Percentiles rank a stretch among this genome's conserved stretches.
These are phyloP conservation scores for Blumeriella jaapii DNA, from an alignment of 2,329 filamentous ascomycete species.

Conservation along the genomic window DNA sequence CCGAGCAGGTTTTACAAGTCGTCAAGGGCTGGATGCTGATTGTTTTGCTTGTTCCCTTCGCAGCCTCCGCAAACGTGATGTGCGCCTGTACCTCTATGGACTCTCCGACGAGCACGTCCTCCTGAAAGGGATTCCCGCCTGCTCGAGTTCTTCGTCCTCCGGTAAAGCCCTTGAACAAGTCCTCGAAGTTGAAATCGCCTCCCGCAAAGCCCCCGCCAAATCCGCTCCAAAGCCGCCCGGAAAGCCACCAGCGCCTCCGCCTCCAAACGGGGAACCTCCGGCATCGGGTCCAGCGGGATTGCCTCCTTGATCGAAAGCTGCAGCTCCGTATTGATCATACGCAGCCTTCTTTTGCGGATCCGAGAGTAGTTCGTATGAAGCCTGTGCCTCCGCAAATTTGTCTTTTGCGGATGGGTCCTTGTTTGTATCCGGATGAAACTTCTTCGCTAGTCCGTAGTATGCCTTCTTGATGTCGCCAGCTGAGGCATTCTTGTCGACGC, in stretches of 20 bases:
- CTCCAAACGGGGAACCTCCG: slow-evolving; percentile 31
- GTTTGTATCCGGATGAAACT: slow-evolving; percentile 96
- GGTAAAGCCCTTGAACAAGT: slow-evolving; percentile 77
- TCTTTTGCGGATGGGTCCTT: slow-evolving; percentile 91
- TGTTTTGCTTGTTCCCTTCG: slow-evolving; percentile 82
- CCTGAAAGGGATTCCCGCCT: slow-evolving; percentile 58
- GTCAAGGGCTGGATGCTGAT: slow-evolving; percentile 74
- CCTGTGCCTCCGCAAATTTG: slow-evolving; percentile 84
- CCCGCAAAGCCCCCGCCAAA: slow-evolving; percentile 39
- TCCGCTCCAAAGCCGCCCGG: slow-evolving; percentile 45
- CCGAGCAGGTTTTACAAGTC: slow-evolving; percentile 71
- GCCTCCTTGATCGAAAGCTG: slow-evolving; percentile 68
- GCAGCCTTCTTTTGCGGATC: slow-evolving; percentile 89
- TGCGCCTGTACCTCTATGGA: slow-evolving; percentile 90
- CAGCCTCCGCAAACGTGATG: slow-evolving; percentile 92
- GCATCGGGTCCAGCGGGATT: slow-evolving; percentile 36
- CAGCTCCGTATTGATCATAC: slow-evolving; percentile 81
- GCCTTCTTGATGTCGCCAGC: slow-evolving; percentile 91
- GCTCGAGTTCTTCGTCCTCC: slow-evolving; percentile 39
- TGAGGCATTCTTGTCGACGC: slow-evolving; percentile 71
- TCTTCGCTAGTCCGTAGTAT: slow-evolving; percentile 95
- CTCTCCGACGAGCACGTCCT: slow-evolving; percentile 79
- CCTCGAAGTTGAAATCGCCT: slow-evolving; percentile 87
- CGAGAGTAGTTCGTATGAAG: slow-evolving; percentile 85
- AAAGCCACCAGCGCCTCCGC: slow-evolving; percentile 38